Base-by-base conservation (phyloP, 768 basidiomycete genomes). In the Nidularia sp. region DNA sequence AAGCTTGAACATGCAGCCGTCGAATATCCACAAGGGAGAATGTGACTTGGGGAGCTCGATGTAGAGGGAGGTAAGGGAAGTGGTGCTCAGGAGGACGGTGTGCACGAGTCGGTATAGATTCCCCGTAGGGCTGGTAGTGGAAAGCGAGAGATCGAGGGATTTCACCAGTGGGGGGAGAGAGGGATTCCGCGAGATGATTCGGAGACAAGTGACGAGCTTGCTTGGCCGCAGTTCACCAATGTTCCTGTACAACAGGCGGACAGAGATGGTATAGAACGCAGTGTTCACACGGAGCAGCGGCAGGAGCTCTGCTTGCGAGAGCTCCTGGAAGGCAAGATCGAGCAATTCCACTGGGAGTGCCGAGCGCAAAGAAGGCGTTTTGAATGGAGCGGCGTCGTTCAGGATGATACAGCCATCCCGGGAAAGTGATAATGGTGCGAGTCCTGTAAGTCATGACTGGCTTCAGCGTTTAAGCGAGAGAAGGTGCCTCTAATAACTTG, bases 51-150 rank as follows among this genome's bases (percentile, higher is more conserved):
- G 80, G 60, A 85, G 69, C 50, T 85, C 83, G 56, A 86, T 70
- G 39, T 63, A 63, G 36, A 86, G 75, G 32, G 68, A 57, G 34
- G 61, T 55, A 25, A 85, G 74, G 45, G 57, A 54, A 31, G 59
- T 53, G 45, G 80, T 72, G 4, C 66, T 64, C 6, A 53, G 62
- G 33, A 86, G 72, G 4, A 71, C 67, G 45, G 66, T 65, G 29
- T 72, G 69, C n/a, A 85, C 64, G 34, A 84, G 77, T 29, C 56
- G 63, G 56, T 83, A 79, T 53, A 80, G 67, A 58, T 80, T 79
- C 18, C 60, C 62, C 0, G 77, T 77, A n/a, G 78, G 72, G 39
- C 53, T 49, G 49, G 65, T 63, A 5, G 54, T 48, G 45, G 57
- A 52, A 65, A 76, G 73, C 55, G 78, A 71, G 36, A 86, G 56